Evolutionary conservation across 306 rosid species (phyloP), one percentile per base, ranked within the genome.

Genomic region (Morella rubra): DNA sequence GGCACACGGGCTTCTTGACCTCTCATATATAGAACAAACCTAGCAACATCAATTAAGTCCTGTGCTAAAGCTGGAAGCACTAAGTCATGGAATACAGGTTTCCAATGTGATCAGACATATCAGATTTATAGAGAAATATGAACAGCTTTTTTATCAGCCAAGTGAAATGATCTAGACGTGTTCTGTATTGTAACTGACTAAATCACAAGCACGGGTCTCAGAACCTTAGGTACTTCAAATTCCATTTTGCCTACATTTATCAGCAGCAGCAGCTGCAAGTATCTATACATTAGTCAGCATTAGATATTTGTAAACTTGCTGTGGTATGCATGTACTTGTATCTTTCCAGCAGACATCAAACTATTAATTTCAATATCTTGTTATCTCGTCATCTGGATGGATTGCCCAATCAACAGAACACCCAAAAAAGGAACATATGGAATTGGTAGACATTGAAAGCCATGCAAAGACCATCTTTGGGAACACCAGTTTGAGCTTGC

Each of bases 401-500:
- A 32, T 32, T 32, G 3, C 37, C 37, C 37, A 32, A 32, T 64
- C 16, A 40, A 40, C 47, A 15, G 70, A 41, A 64, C 1, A 66
- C 15, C 5, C 12, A 66, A 66, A 66, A 14, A 66, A 59, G 11
- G 5, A 58, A 65, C 12, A 22, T 20, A 7, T 41, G 49, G n/a
- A 64, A 41, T 44, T 6, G 68, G 45, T 61, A 15, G 47, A 64
- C 47, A 41, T 40, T 15, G 70, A 64, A 64, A 41, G 27, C 49
- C 70, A 64, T 8, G 9, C 47, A 65, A 65, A 65, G 4, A 18
- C 15, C 50, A 41, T 42, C 47, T 18, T 16, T 65, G 42, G 71
- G 47, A 64, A 64, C 46, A 18, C 47, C 42, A 54, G 59, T 40
- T 64, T 64, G 69, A 16, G 69, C 46, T 64, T 16, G 69, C 47